Evolutionary conservation across 805 yeast genomes (phyloP), one percentile per base, ranked within the genome.

Genomic region (Spathaspora boniae): DNA sequence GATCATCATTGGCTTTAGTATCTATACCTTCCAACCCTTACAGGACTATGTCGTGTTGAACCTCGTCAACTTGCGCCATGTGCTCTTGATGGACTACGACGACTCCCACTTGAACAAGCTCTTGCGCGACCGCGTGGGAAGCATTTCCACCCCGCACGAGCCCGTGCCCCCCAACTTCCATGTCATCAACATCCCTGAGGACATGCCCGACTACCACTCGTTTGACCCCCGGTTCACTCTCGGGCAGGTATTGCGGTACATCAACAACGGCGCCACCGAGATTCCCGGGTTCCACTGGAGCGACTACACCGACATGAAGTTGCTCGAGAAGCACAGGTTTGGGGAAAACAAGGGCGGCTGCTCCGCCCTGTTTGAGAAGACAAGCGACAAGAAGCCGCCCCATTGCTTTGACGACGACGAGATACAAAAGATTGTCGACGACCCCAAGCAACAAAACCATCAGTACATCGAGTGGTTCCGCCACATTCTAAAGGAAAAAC

Each of bases 251-350:
- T 35, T 53, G 7, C 31, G 47, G n/a, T 33, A 52, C 31, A 30
- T 59, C 6, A 33, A 44, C 1, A 23, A 34, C 12, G 34, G 17
- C 25, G 18, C 19, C 21, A 7, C 26, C 11, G 32, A 29, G 7
- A 15, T 53, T 9, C 51, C 62, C 1, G 44, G 35, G 34, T 61
- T 61, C 38, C 62, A 60, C 41, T 61, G 65, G 65, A 46, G 48
- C n/a, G 67, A 61, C 41, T 60, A 50, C 41, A 38, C 40, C 6
- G 60, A 59, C 34, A 39, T 57, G 34, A 41, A 60, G 3, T 9
- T 22, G 7, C 37, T 61, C 8, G 42, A 58, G 29, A 31, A 41
- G 9, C 38, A 47, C 36, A 34, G 40, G 20, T 35, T 48, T 6
- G 22, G 22, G 8, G 38, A 41, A 1, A 31, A 43, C 2, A 56